These are phyloP conservation scores for Candida ovalis DNA, from an alignment of 805 yeast species.

Conservation along the genomic window DNA sequence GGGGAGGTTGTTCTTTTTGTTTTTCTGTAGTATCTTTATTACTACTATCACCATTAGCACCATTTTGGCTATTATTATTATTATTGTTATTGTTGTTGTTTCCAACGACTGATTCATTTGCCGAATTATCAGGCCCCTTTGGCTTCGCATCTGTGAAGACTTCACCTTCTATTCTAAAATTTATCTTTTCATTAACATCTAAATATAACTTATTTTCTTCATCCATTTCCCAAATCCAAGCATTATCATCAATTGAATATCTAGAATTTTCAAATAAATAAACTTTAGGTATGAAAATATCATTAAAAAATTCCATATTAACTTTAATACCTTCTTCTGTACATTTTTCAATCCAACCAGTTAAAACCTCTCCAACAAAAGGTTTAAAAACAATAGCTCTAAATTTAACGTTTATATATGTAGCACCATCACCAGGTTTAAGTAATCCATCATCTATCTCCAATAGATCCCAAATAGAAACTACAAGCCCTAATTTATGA, in stretches of 20 bases:
- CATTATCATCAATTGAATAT: slow-evolving; percentile 63
- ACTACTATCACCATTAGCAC: slow-evolving; percentile 22
- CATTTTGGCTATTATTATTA: slow-evolving; percentile 17
- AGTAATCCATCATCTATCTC: slow-evolving; percentile 84
- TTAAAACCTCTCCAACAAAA: slow-evolving; percentile 85
- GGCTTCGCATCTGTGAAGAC: slow-evolving; percentile 83
- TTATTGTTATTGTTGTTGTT: slow-evolving; percentile 1
- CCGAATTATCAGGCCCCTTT: slow-evolving; percentile 56
- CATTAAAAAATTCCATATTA: slow-evolving; percentile 84
- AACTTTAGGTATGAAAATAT: slow-evolving; percentile 81
- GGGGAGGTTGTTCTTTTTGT: slow-evolving; percentile 49
- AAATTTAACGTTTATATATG: slow-evolving; percentile 70
- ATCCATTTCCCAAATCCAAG: slow-evolving; percentile 88
- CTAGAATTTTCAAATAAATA: slow-evolving; percentile 62
- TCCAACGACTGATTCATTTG: slow-evolving; percentile 22
- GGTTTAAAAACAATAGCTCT: slow-evolving; percentile 86
- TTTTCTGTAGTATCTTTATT: slow-evolving; percentile 32
- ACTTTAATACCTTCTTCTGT: slow-evolving; percentile 83
- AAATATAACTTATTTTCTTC: slow-evolving; percentile 74
- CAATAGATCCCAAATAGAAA: slow-evolving; percentile 79
- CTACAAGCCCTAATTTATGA: slow-evolving; percentile 77
- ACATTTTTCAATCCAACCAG: slow-evolving; percentile 92
- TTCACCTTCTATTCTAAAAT: slow-evolving; percentile 90
- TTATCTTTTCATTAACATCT: slow-evolving; percentile 86
- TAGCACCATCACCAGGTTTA: slow-evolving; percentile 92